Evolutionary conservation across 2,329 filamentous ascomycete species (phyloP).

Genomic region (Fusarium acutatum): DNA sequence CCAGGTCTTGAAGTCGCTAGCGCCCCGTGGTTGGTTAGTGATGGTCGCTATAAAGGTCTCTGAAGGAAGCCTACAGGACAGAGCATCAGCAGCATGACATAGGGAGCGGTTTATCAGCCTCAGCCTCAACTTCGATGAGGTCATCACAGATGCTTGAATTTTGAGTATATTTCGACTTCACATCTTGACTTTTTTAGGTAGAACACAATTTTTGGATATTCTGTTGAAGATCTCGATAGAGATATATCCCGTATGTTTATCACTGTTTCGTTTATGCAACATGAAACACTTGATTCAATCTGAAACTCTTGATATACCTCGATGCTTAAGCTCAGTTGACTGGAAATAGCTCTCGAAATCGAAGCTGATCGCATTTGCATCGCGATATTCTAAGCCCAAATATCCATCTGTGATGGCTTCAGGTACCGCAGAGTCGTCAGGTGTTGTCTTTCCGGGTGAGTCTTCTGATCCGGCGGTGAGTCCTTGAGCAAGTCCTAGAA

Average conservation of each 20-base stretch:
- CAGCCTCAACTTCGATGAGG: conserved; percentile 33
- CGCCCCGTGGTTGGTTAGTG: conserved; percentile 29
- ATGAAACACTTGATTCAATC: conserved; percentile 4
- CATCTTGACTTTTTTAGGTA: neutral
- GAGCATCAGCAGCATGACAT: neutral
- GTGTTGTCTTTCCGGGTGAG: neutral
- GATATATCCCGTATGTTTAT: neutral
- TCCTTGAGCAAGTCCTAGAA: conserved; percentile 16
- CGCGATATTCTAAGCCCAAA: neutral
- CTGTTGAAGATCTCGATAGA: neutral
- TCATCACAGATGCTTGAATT: conserved; percentile 24
- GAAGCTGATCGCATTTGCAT: neutral
- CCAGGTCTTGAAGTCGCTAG: conserved; percentile 1
- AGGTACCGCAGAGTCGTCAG: no score
- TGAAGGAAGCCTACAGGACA: neutral
- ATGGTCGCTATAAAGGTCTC: conserved; percentile 10
- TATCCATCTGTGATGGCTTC: neutral
- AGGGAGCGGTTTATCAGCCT: conserved; percentile 23
- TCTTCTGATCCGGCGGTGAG: neutral
- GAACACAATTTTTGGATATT: neutral
- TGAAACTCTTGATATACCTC: neutral
- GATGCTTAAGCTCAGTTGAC: neutral
- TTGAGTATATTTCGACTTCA: conserved; percentile 26
- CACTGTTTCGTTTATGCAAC: neutral
- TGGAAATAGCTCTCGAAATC: neutral